Percentiles rank a stretch among this genome's conserved stretches.
Conservation (phyloP, 768 basidiomycete species). For the Mycena polygramma region DNA sequence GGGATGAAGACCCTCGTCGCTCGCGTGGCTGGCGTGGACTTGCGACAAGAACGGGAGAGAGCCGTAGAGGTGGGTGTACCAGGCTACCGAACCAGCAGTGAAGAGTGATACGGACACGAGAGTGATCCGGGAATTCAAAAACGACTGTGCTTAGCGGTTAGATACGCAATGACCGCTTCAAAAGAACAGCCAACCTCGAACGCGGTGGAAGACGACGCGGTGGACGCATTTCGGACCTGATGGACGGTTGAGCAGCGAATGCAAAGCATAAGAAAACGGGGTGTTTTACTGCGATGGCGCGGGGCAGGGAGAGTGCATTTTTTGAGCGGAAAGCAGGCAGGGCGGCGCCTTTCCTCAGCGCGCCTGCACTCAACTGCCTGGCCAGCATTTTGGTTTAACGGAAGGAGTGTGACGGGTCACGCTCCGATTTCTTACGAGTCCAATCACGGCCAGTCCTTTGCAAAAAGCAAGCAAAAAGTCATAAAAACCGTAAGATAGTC, state of each 20-base stretch:
- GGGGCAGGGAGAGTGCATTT: slow-evolving; percentile 55
- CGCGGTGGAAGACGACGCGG: slow-evolving; percentile 65
- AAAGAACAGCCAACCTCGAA: slow-evolving; percentile 68
- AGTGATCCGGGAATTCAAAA: slow-evolving; percentile 78
- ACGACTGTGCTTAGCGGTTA: slow-evolving; percentile 57
- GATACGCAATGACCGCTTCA: slow-evolving; percentile 4
- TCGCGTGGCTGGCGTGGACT: slow-evolving; percentile 92
- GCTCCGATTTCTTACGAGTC: background rate
- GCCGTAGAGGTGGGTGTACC: slow-evolving; percentile 97
- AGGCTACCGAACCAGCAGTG: slow-evolving; percentile 91
- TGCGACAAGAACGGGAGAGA: slow-evolving; percentile 90
- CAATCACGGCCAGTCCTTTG: background rate
- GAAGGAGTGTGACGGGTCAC: slow-evolving; percentile 47
- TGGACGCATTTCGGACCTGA: slow-evolving; percentile 79
- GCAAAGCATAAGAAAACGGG: slow-evolving; percentile 18
- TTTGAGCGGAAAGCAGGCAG: slow-evolving; percentile 61
- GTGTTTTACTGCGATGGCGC: slow-evolving; percentile 63
- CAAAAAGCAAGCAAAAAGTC: background rate
- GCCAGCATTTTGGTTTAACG: slow-evolving; percentile 74
- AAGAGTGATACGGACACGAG: slow-evolving; percentile 82
- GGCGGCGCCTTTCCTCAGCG: slow-evolving; percentile 70
- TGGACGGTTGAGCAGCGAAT: slow-evolving; percentile 38
- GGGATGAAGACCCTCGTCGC: slow-evolving; percentile 96
- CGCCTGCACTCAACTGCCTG: slow-evolving; percentile 79
- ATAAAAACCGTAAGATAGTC: background rate